These are phyloP conservation scores for Nannochloropsis gaditana DNA, from an alignment of 108 stramenopile species.

Conservation along the genomic window DNA sequence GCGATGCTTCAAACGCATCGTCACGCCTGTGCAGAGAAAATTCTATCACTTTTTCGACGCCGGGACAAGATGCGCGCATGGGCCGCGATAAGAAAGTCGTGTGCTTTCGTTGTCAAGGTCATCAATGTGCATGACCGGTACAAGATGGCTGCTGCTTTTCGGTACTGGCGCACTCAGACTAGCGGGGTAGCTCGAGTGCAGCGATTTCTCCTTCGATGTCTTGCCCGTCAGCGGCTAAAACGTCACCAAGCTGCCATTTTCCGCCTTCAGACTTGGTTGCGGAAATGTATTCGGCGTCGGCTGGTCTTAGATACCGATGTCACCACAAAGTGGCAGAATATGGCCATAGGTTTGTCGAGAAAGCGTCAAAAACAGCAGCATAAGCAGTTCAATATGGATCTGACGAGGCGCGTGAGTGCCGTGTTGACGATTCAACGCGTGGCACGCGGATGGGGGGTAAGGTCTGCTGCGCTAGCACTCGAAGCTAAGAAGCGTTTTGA, in stretches of 20 bases:
- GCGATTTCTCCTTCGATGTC: not conserved
- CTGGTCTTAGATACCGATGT: not conserved
- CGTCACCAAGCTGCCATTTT: not conserved
- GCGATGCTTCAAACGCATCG: not conserved
- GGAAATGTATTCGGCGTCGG: not conserved
- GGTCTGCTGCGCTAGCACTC: not conserved
- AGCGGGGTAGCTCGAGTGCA: not conserved
- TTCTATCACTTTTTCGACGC: not conserved
- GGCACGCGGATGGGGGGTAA: not conserved
- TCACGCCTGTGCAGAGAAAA: not conserved
- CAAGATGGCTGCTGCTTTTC: not conserved
- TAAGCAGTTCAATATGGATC: not conserved
- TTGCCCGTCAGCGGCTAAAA: not conserved
- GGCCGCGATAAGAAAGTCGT: not conserved
- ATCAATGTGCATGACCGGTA: not conserved
- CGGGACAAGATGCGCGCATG: not conserved
- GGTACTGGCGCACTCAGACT: not conserved
- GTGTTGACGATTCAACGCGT: slow-evolving; percentile 2
- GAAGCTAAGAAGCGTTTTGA: no score
- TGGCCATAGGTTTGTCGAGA: not conserved
- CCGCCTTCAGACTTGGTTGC: not conserved
- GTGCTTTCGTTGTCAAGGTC: not conserved
- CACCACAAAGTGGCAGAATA: not conserved
- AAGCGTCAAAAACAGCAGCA: not conserved
- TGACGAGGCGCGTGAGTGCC: not conserved